phyloP scores from a whole-genome alignment of 306 rosid species.

The Begonia masoniana region DNA sequence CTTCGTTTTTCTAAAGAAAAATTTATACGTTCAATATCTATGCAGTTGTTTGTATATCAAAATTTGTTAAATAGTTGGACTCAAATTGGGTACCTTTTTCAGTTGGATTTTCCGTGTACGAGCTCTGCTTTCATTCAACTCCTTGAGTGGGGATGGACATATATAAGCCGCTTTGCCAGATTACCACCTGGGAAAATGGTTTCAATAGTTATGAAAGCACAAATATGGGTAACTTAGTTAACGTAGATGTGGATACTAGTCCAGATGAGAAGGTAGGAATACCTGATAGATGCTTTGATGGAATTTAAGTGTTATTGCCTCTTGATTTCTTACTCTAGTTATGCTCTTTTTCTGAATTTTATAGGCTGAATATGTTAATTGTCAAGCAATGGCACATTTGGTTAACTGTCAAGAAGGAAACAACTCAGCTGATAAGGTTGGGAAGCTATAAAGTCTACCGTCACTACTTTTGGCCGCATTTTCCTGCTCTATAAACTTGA shows the following conservation, averaged over 20 bases:
- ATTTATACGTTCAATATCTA: too few species aligned
- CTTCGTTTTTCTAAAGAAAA: too few species aligned
- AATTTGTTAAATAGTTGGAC: too few species aligned
- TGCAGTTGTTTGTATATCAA: too few species aligned
- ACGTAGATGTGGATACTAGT: slow-evolving; percentile 30
- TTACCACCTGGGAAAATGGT: slow-evolving; percentile 57
- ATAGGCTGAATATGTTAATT: slow-evolving; percentile 44
- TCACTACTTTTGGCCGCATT: slow-evolving; percentile 1
- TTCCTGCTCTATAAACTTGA: background rate
- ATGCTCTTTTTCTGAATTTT: slow-evolving; percentile 17
- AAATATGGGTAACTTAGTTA: slow-evolving; percentile 29
- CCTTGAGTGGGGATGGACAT: slow-evolving; percentile 39
- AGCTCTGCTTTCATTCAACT: slow-evolving; percentile 24
- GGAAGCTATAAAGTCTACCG: slow-evolving; percentile 7
- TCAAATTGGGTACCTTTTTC: too few species aligned
- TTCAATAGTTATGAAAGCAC: slow-evolving; percentile 34
- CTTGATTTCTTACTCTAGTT: slow-evolving; percentile 9
- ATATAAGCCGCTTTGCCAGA: slow-evolving; percentile 70
- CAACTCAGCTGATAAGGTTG: slow-evolving; percentile 54
- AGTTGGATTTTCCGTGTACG: slow-evolving; percentile 1
- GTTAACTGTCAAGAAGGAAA: slow-evolving; percentile 46
- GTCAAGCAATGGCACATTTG: slow-evolving; percentile 31
- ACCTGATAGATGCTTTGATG: background rate
- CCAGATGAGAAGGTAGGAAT: slow-evolving; percentile 39
- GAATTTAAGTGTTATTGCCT: slow-evolving; percentile 8